phyloP scores from a whole-genome alignment of 371 early-diverging fungal genomes.

The Mucor indicus region DNA sequence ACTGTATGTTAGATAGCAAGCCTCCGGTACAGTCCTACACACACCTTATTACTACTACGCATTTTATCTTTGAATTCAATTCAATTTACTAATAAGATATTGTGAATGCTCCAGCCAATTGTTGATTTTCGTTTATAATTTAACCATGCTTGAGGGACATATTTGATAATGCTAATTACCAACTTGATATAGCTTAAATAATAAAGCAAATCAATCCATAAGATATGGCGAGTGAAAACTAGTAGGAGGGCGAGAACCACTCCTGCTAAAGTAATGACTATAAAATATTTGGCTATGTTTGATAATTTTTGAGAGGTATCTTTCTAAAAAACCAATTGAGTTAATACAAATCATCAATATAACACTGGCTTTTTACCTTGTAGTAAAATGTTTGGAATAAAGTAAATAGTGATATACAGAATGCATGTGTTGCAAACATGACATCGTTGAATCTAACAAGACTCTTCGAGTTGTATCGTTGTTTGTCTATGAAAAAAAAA shows the following conservation, averaged over 20 bases:
- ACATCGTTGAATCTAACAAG: conserved; percentile 88
- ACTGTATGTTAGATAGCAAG: conserved; percentile 71
- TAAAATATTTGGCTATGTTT: conserved; percentile 28
- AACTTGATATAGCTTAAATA: conserved; percentile 82
- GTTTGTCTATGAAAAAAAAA: conserved; percentile 36
- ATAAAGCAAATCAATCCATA: conserved; percentile 71
- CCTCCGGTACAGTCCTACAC: conserved; percentile 87
- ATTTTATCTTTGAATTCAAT: too few relatives aligned
- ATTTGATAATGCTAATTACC: conserved; percentile 76
- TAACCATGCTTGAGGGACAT: conserved; percentile 84
- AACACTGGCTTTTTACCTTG: conserved; percentile 43
- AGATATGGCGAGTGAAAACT: background rate
- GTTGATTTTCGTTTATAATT: conserved; percentile 82
- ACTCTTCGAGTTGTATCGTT: conserved; percentile 67
- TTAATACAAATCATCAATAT: background rate
- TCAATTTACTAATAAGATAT: conserved; percentile 71
- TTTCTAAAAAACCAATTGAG: too few relatives aligned
- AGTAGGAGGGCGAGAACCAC: too few relatives aligned
- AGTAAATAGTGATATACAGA: conserved; percentile 64
- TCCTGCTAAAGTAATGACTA: conserved; percentile 7
- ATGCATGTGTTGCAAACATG: conserved; percentile 84
- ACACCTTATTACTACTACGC: background rate
- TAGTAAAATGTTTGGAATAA: conserved; percentile 74
- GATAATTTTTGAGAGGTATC: conserved; percentile 46
- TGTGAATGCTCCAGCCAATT: conserved; percentile 90